Base-by-base conservation (phyloP, 83 land plant species). In the Picea engelmannii region DNA sequence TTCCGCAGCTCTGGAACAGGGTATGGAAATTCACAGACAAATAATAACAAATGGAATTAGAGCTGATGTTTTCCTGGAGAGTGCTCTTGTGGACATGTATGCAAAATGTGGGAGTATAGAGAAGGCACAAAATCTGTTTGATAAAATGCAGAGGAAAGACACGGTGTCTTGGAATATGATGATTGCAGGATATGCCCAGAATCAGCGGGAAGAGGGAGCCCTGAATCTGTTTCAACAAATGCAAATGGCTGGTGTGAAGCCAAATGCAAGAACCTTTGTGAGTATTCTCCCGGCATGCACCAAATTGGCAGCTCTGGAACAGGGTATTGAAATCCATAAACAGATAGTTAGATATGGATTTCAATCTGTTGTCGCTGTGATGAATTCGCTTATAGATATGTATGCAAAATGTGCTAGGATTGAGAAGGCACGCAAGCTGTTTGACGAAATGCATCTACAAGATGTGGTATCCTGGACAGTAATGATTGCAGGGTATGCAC, bases 21-120 rank as follows among this genome's bases (percentile, higher is more conserved):
- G 79, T n/a, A 49, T 77, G 25, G 24, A 47, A 49, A 47, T 77
- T 8, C 79, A 77, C 60, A 6, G 62, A 35, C 58, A 16, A 20
- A 77, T 77, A 20, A 38, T 77, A 49, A 61, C 17, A 38, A 20
- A 25, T 77, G 91, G 92, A 17, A 40, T 89, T 61, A 86, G 87
- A 63, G 68, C 84, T 40, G 96, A 93, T 82, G 78, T 88, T 31
- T 85, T 89, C 20, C 69, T 93, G 82, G 91, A 89, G 76, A 93
- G 90, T 40, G 87, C 96, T 18, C 86, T 85, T 63, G 68, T 85
- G 25, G 62, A 27, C 20, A 23, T 85, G 62, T 85, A 85, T 60
- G 76, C 77, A 20, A 27, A 18, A 44, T 85, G 84, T 42, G 85
- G 82, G 5, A 42, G 55, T n/a, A 35, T 75, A 49, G 16, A 16